Conservation (phyloP, 73 alveolate species). For the Paramecium tetraurelia region DNA sequence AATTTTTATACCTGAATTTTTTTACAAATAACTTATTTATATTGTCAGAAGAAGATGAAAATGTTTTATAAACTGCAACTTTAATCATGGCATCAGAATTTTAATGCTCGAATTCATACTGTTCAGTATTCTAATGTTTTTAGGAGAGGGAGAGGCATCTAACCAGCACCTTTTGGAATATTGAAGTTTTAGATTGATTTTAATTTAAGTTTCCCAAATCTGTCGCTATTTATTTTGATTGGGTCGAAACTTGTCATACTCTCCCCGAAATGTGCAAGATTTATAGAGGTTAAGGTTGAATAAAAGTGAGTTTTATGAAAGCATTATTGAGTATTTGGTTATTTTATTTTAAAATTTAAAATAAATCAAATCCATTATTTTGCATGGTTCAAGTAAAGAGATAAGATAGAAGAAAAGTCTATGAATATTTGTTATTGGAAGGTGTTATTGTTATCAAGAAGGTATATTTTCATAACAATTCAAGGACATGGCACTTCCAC, state of each 20-base stretch:
- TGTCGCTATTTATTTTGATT: constrained; percentile 90
- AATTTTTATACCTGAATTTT: constrained; percentile 96
- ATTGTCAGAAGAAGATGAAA: constrained; percentile 48
- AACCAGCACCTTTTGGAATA: constrained; percentile 89
- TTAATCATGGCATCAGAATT: constrained; percentile 86
- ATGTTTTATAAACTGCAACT: constrained; percentile 82
- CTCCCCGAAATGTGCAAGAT: constrained; percentile 73
- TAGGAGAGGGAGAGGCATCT: constrained; percentile 90
- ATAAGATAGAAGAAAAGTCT: constrained; percentile 87
- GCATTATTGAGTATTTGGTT: not conserved
- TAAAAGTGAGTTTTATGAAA: not conserved
- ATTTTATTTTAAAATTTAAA: constrained; percentile 26
- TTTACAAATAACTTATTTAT: no score
- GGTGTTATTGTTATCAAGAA: constrained; percentile 92
- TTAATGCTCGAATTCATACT: constrained; percentile 81
- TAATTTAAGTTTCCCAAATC: constrained; percentile 98
- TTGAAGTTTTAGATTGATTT: constrained; percentile 95
- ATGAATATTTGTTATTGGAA: constrained; percentile 82
- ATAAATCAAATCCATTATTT: not conserved
- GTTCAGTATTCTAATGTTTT: constrained; percentile 92
- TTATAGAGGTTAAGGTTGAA: not conserved
- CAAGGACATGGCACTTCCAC: constrained; percentile 12
- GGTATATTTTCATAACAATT: constrained; percentile 33
- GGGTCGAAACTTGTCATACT: constrained; percentile 95
- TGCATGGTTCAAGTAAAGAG: constrained; percentile 90